Evolutionary conservation across 345 rosid species (phyloP).

Genomic region (Microthlaspi erraticum): DNA sequence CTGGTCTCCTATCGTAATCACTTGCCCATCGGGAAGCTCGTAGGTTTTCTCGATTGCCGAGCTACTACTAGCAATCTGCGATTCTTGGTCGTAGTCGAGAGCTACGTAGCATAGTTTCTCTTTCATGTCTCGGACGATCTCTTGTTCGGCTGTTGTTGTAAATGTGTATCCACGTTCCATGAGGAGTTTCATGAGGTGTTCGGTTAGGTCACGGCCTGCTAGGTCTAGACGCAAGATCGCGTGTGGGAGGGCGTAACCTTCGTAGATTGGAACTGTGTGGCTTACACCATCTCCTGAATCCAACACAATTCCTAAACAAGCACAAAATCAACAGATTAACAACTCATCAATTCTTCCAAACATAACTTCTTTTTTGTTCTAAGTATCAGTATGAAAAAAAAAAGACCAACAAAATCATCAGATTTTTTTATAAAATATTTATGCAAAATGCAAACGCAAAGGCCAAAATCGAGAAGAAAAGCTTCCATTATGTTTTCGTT

Average conservation of each 20-base stretch:
- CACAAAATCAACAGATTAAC: not conserved
- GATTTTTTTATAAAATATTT: too few relatives aligned
- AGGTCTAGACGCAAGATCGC: constrained; percentile 79
- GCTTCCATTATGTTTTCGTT: too few relatives aligned
- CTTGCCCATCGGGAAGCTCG: constrained; percentile 75
- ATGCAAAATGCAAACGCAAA: too few relatives aligned
- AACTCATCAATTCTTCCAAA: too few relatives aligned
- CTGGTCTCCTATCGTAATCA: constrained; percentile 72
- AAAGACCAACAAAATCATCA: too few relatives aligned
- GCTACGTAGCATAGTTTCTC: constrained; percentile 78
- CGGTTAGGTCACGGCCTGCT: constrained; percentile 84
- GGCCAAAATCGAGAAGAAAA: too few relatives aligned
- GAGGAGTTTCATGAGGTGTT: constrained; percentile 70
- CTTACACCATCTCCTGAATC: constrained; percentile 42
- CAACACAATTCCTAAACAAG: constrained; percentile 46
- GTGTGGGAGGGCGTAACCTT: constrained; percentile 48
- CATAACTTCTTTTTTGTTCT: too few relatives aligned
- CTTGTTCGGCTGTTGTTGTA: constrained; percentile 62
- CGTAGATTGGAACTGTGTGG: constrained; percentile 34
- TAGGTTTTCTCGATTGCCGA: constrained; percentile 70
- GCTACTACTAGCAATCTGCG: constrained; percentile 63
- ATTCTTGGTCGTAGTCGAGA: constrained; percentile 71
- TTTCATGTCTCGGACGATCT: constrained; percentile 60
- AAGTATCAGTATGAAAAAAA: too few relatives aligned
- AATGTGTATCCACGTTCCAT: constrained; percentile 76